phyloP scores from a whole-genome alignment of 2,329 filamentous ascomycete genomes.

The Rasamsonia emersonii region DNA sequence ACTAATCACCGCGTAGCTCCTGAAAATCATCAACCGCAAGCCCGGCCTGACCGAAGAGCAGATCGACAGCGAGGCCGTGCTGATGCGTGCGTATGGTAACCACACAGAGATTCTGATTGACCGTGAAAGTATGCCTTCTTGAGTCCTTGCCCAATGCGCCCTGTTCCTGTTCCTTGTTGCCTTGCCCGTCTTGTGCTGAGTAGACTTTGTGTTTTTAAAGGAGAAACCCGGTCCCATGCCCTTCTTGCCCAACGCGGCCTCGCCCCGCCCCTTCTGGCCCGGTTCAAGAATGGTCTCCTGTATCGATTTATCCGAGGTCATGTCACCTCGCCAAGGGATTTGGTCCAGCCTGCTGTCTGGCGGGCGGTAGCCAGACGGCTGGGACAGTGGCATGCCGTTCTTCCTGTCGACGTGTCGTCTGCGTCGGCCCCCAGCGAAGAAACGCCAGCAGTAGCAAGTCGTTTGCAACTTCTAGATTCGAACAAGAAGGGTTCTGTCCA shows the following conservation, averaged over 20 bases:
- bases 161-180: no score
- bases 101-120: slow-evolving; percentile 94
- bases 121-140: slow-evolving; percentile 58
- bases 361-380: slow-evolving; percentile 73
- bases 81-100: slow-evolving; percentile 88
- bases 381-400: slow-evolving; percentile 82
- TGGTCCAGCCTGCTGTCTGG: slow-evolving; percentile 68
- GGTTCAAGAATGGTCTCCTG: slow-evolving; percentile 92
- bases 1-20: slow-evolving; percentile 29
- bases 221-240: slow-evolving; percentile 64
- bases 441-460: slow-evolving; percentile 12
- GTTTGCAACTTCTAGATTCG: slow-evolving; percentile 14
- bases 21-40: slow-evolving; percentile 42
- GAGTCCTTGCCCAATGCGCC: slow-evolving; percentile 24
- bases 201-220: slow-evolving; percentile 30
- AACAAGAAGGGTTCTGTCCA: slow-evolving; percentile 13
- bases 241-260: slow-evolving; percentile 75
- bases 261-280: slow-evolving; percentile 77
- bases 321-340: slow-evolving; percentile 70
- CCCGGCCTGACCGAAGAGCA: slow-evolving; percentile 65
- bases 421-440: slow-evolving; percentile 12
- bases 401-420: slow-evolving; percentile 45
- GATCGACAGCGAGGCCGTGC: slow-evolving; percentile 73
- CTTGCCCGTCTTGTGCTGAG: no score
- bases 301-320: slow-evolving; percentile 82